These are phyloP conservation scores for Mortierella sp. DNA, from an alignment of 371 early-diverging fungal species.

Conservation along the genomic window DNA sequence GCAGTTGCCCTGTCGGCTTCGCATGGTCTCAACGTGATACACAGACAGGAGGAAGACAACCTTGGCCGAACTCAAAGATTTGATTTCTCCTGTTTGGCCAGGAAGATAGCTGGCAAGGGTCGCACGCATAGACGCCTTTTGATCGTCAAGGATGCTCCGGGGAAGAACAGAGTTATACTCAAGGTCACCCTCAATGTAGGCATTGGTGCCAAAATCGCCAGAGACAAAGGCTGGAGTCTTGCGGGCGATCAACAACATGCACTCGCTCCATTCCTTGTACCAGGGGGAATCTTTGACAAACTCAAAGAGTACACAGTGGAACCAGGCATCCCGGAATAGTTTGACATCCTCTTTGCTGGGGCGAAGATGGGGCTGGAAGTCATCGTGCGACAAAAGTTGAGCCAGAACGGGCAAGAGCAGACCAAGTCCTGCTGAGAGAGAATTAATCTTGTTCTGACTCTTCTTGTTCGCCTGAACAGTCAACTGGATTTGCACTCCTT, in stretches of 20 bases:
- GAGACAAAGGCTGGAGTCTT: constrained; percentile 85
- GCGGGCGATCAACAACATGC: constrained; percentile 73
- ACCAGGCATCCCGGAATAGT: constrained; percentile 88
- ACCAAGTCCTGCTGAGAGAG: constrained; percentile 66
- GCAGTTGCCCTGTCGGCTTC: constrained; percentile 72
- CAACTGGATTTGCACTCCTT: constrained; percentile 68
- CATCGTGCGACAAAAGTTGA: constrained; percentile 62
- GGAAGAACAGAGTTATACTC: constrained; percentile 85
- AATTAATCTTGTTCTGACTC: constrained; percentile 54
- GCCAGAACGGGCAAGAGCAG: constrained; percentile 69
- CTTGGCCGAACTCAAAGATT: constrained; percentile 72
- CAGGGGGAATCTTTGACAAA: constrained; percentile 76
- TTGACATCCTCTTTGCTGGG: constrained; percentile 68
- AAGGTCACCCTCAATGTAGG: constrained; percentile 85
- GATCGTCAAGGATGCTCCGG: constrained; percentile 70
- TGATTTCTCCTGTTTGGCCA: constrained; percentile 63
- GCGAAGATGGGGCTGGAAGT: constrained; percentile 65
- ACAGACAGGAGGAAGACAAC: constrained; percentile 82
- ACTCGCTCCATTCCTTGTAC: constrained; percentile 75
- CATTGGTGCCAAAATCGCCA: constrained; percentile 62
- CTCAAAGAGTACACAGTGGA: constrained; percentile 80
- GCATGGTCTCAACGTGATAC: constrained; percentile 82
- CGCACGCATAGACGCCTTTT: constrained; percentile 21
- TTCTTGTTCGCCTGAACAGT: constrained; percentile 58
- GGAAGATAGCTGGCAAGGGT: constrained; percentile 51